Percentiles rank a stretch among this genome's conserved stretches.
Conservation (phyloP, 192 early-diverging fungal species). For the Linnemannia schmuckeri region DNA sequence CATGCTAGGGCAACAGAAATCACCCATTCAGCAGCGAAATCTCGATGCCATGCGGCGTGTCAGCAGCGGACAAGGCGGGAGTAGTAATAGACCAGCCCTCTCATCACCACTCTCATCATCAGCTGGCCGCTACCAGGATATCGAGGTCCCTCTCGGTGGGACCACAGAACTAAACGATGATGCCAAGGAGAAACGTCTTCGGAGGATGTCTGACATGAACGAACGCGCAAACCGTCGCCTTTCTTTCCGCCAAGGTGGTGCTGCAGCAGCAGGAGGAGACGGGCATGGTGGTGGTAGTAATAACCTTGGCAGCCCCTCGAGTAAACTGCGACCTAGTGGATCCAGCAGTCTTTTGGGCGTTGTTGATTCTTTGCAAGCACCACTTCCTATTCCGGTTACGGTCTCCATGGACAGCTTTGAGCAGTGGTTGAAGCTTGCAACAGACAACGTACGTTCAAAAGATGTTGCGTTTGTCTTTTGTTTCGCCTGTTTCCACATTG, state of each 20-base stretch:
- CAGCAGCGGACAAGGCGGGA: neutral
- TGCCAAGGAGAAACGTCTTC: conserved; percentile 51
- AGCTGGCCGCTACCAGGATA: conserved; percentile 44
- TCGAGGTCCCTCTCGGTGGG: conserved; percentile 50
- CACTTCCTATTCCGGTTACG: conserved; percentile 33
- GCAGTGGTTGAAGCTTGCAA: conserved; percentile 98
- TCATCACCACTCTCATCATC: conserved; percentile 37
- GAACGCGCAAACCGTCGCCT: conserved; percentile 47
- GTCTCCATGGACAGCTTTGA: conserved; percentile 71
- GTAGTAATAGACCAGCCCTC: neutral
- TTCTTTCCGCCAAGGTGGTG: conserved; percentile 26
- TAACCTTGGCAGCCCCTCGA: conserved; percentile 27
- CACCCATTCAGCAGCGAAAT: conserved; percentile 25
- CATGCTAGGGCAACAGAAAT: conserved; percentile 45
- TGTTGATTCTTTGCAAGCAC: conserved; percentile 36
- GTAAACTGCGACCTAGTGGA: conserved; percentile 45
- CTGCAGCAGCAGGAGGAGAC: neutral
- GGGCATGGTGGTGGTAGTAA: neutral
- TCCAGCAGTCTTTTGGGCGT: conserved; percentile 40
- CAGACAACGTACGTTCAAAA: conserved; percentile 81
- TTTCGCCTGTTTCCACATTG: neutral
- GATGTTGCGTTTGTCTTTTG: neutral
- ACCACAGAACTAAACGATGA: conserved; percentile 52
- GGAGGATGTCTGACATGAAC: conserved; percentile 40
- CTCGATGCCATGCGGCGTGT: conserved; percentile 17